A percentile compares a stretch with the other conserved stretches of the same genome.
phyloP scores from a whole-genome alignment of 2,329 filamentous ascomycete genomes.

The Xylaria sp. region DNA sequence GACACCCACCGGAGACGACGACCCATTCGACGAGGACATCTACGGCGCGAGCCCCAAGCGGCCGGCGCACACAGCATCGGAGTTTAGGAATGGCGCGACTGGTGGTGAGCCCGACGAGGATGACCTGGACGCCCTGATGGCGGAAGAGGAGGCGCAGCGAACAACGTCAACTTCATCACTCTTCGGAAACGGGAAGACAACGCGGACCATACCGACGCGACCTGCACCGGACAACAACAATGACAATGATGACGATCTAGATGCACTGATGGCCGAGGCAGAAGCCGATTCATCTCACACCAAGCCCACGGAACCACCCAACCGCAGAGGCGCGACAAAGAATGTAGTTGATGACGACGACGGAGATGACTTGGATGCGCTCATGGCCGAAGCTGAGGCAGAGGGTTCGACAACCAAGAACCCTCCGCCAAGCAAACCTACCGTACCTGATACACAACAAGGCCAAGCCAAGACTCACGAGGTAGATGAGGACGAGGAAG shows the following conservation, averaged over 20 bases:
- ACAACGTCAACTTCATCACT: constrained; percentile 38
- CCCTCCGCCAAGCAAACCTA: not conserved
- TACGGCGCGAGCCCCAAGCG: constrained; percentile 64
- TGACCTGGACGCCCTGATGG: constrained; percentile 64
- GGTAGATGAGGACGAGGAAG: constrained; percentile 37
- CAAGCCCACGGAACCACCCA: not conserved
- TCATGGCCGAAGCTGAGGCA: constrained; percentile 39
- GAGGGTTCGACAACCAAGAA: constrained; percentile 7
- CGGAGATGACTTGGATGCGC: constrained; percentile 38
- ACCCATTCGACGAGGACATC: constrained; percentile 62
- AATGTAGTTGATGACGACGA: constrained; percentile 20
- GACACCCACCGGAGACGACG: constrained; percentile 51
- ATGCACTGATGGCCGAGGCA: constrained; percentile 56
- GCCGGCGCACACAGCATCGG: constrained; percentile 38
- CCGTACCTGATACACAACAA: not conserved
- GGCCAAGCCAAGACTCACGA: not conserved
- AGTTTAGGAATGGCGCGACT: constrained; percentile 39
- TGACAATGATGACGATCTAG: constrained; percentile 53
- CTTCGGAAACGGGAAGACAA: constrained; percentile 37
- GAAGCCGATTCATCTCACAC: constrained; percentile 19
- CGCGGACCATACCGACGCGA: constrained; percentile 12
- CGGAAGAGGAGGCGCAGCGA: constrained; percentile 56
- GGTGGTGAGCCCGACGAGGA: constrained; percentile 51
- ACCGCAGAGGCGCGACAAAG: not conserved
- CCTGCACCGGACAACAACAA: constrained; percentile 46